A percentile compares a stretch with the other conserved stretches of the same genome.
phyloP scores from a whole-genome alignment of 2,329 filamentous ascomycete species.

The Diplodia intermedia region DNA sequence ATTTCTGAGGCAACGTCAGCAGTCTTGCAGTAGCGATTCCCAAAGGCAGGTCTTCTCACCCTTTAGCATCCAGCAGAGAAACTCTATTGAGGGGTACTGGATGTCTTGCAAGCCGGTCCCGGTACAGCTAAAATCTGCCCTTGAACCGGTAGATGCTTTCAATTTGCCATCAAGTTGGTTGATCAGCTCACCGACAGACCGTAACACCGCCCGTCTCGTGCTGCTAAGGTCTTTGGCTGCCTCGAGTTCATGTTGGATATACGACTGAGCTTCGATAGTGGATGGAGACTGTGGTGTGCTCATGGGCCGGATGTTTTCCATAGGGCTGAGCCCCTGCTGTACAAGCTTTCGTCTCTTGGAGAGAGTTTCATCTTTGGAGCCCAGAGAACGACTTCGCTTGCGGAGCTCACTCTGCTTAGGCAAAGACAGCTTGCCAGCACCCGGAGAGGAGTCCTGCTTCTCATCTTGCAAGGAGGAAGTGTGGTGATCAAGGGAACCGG shows the following conservation, averaged over 20 bases:
- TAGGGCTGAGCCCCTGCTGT: not conserved
- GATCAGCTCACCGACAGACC: constrained; percentile 9
- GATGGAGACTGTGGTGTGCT: constrained; percentile 19
- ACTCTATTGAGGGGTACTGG: constrained; percentile 1
- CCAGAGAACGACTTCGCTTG: constrained; percentile 12
- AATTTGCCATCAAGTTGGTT: constrained; percentile 5
- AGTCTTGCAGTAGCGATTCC: too few relatives aligned
- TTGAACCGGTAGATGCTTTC: constrained; percentile 3
- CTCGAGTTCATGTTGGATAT: constrained; percentile 11
- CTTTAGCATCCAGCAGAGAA: constrained; percentile 23
- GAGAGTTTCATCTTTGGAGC: constrained; percentile 9
- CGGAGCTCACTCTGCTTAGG: not conserved
- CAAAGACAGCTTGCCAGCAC: not conserved
- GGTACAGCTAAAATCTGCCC: not conserved
- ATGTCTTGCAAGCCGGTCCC: constrained; percentile 1
- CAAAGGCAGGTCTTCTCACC: not conserved
- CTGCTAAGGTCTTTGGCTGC: constrained; percentile 18
- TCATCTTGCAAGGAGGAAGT: not conserved
- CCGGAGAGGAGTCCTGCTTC: not conserved
- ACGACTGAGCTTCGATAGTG: constrained; percentile 1
- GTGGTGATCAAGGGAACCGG: constrained; percentile 10
- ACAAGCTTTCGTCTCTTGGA: constrained; percentile 1
- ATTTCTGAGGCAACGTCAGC: constrained; percentile 3
- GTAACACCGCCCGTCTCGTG: constrained; percentile 7
- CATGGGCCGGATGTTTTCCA: constrained; percentile 12